These are phyloP conservation scores for Dendrobium catenatum DNA, from an alignment of 106 monocot genomes.

Conservation along the genomic window DNA sequence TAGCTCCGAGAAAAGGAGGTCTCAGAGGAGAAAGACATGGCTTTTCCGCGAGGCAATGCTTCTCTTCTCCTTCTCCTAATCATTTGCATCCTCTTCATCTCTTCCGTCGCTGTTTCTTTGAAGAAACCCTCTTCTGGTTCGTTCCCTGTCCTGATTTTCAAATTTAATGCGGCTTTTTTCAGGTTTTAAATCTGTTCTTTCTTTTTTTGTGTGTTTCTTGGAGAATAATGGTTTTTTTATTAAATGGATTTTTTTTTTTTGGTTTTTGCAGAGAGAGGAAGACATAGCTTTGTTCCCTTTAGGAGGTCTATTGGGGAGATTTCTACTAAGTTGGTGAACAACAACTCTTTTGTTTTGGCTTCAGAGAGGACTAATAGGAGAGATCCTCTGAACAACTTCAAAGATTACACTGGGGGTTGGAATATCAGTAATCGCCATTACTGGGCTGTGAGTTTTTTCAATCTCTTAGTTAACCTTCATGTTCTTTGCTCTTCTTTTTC, in stretches of 20 bases:
- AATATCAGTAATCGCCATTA: constrained; percentile 82
- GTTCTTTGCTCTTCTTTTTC: neutral
- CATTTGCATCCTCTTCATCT: neutral
- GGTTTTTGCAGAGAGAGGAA: neutral
- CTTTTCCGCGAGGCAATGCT: neutral
- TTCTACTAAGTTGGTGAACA: constrained; percentile 4
- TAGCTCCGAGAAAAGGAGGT: neutral
- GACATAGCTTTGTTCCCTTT: constrained; percentile 12
- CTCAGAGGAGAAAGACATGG: neutral
- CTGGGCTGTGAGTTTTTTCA: constrained; percentile 65
- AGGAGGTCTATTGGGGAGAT: constrained; percentile 33
- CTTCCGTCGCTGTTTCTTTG: neutral
- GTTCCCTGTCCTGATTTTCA: neutral
- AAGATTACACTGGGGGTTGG: constrained; percentile 79
- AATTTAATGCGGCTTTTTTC: neutral
- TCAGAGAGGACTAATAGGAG: constrained; percentile 53
- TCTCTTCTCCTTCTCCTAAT: neutral
- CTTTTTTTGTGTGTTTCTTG: neutral
- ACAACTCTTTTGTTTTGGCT: constrained; percentile 52
- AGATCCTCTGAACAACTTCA: constrained; percentile 56
- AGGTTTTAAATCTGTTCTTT: neutral
- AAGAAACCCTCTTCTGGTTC: neutral
- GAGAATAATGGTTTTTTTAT: neutral
- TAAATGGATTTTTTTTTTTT: neutral
- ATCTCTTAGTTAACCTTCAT: neutral